Evolutionary conservation across 73 alveolate species (phyloP).

Genomic region (Symbiodinium pilosum): DNA sequence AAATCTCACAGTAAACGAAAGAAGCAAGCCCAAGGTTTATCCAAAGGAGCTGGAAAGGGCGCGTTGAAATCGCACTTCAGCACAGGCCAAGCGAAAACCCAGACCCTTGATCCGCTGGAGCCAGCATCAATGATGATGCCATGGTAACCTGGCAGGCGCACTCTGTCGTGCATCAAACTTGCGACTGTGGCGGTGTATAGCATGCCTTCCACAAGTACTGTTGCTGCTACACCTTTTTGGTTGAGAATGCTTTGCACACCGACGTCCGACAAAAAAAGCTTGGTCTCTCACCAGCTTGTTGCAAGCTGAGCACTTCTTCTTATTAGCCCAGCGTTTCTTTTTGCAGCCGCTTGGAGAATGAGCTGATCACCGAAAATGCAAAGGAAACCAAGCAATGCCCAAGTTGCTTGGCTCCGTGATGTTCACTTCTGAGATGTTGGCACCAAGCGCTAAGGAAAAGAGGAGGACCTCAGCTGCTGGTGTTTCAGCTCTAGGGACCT

Average conservation of each 20-base stretch:
- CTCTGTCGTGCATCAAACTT: too few species aligned
- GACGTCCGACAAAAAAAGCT: too few species aligned
- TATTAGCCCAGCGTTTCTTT: too few species aligned
- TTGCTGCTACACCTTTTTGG: too few species aligned
- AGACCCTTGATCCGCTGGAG: constrained; percentile 51
- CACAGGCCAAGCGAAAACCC: constrained; percentile 68
- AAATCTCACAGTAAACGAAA: not conserved
- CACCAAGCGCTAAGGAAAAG: not conserved
- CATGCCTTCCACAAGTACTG: too few species aligned
- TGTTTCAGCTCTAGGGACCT: not conserved
- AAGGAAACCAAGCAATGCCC: not conserved
- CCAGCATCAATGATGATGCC: constrained; percentile 86
- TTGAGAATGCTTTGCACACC: too few species aligned
- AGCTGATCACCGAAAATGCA: too few species aligned
- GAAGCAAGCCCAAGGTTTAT: not conserved
- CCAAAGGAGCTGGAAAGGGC: not conserved
- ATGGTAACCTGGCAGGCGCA: not conserved
- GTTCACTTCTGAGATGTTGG: not conserved
- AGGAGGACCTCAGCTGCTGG: not conserved
- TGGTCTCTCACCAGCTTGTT: too few species aligned
- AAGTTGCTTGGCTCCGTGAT: not conserved
- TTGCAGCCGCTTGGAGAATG: too few species aligned
- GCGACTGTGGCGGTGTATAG: too few species aligned
- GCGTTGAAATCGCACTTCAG: not conserved
- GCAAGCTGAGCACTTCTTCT: too few species aligned